Evolutionary conservation across 164 flowering plant species (phyloP), one percentile per base, ranked within the genome.

Genomic region (Nymphaea colorata): DNA sequence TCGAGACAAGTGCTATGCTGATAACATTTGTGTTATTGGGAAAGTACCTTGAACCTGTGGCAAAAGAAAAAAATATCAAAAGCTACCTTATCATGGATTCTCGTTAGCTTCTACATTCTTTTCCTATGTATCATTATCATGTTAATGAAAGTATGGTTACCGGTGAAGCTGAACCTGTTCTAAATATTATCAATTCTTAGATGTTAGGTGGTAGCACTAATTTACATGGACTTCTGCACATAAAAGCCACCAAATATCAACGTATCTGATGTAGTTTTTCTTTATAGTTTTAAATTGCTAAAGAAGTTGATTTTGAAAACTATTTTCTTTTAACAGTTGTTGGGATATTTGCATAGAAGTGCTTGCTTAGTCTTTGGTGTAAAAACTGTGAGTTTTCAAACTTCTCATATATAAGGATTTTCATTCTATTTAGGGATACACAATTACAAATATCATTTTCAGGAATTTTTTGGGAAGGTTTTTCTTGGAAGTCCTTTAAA

Each of bases 81-180:
- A 79, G 99, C 99, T 75, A 92, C 76, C 77, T 95, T 72, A 68
- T 87, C 64, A 83, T 85, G 77, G 94, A 85, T 78, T 82, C 84
- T 82, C 94, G 98, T 95, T 69, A 36, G 14, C 15, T 42, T 17
- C 11, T 47, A 12, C 11, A 12, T 6, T 6, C 55, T 47, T 47
- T 3, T 47, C 10, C 55, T 47, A 47, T 47, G 6, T 12, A 1
- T 12, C 1, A 1, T 3, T 6, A 6, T 74, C 87, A 89, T 84
- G 89, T 92, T 16, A 86, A 90, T 74, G 99, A 95, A 79, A 87
- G 97, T 73, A 95, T 95, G 99, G 96, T 95, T 47, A 95, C 99
- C 68, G 98, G 98, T 75, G 99, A 95, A 83, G 79, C 97, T 69
- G 76, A 69, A 61, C 96, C 95, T 66, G 82, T 87, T 75, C 65